Evolutionary conservation across 148 eudicot genomes (phyloP).

Genomic region (Salicornia ramosissima): DNA sequence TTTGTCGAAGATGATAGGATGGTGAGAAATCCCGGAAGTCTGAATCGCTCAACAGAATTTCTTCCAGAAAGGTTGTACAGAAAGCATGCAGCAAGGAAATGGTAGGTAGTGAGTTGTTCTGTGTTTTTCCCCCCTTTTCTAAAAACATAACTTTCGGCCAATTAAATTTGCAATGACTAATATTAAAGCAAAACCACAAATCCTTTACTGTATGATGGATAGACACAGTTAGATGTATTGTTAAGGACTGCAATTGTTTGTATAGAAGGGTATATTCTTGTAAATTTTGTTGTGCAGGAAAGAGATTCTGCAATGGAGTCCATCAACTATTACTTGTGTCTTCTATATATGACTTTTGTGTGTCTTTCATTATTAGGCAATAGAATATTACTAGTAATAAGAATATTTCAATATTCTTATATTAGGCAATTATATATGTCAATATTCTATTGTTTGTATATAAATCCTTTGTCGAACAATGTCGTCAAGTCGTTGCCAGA

Average conservation of each 20-base stretch:
- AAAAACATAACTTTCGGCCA: neutral
- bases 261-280: neutral
- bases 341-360: no score
- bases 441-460: no score
- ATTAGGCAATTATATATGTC: no score
- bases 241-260: neutral
- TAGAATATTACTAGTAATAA: no score
- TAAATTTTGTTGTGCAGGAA: neutral
- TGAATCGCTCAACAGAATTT: neutral
- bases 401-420: no score
- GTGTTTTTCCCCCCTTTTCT: neutral
- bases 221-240: neutral
- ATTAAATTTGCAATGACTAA: neutral
- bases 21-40: neutral
- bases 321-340: neutral
- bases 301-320: neutral
- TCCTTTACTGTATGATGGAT: neutral
- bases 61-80: conserved; percentile 10
- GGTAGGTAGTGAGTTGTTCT: neutral
- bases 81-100: neutral
- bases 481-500: no score
- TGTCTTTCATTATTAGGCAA: no score
- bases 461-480: no score
- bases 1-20: neutral
- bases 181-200: neutral